phyloP scores from a whole-genome alignment of 108 stramenopile species.

The Fistulifera pelliculosa region DNA sequence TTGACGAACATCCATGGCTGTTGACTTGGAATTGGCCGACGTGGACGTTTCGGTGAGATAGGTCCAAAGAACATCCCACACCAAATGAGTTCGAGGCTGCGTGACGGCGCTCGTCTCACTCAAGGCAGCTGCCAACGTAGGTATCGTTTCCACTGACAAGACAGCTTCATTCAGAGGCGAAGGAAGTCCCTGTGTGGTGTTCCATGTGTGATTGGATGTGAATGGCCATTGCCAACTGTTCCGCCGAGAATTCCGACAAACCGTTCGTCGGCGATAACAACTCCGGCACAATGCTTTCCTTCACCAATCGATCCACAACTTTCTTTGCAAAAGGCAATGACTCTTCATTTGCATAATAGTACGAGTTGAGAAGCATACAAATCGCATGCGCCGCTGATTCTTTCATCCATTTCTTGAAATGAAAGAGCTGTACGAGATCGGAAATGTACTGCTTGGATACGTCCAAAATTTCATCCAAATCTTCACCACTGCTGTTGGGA shows the following conservation, averaged over 20 bases:
- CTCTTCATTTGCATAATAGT: conserved; percentile 7
- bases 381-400: conserved; percentile 74
- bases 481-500: conserved; percentile 5
- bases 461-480: conserved; percentile 14
- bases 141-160: conserved; percentile 38
- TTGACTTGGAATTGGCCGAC: conserved; percentile 7
- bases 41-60: conserved; percentile 37
- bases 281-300: conserved; percentile 44
- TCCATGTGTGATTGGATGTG: conserved; percentile 38
- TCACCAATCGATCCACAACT: conserved; percentile 19
- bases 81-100: conserved; percentile 67
- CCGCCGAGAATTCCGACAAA: conserved; percentile 7
- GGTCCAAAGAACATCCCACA: conserved; percentile 75
- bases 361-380: conserved; percentile 43
- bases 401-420: conserved; percentile 69
- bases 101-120: conserved; percentile 47
- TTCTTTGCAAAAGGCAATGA: conserved; percentile 1
- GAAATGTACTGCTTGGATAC: conserved; percentile 23
- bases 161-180: conserved; percentile 39
- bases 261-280: conserved; percentile 5
- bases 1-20: conserved; percentile 9
- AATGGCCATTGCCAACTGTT: conserved; percentile 12
- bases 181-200: conserved; percentile 9
- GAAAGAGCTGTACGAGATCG: conserved; percentile 70
- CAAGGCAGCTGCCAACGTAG: conserved; percentile 32